These are phyloP conservation scores for Epichloe aotearoae DNA, from an alignment of 2,329 filamentous ascomycete genomes.

Conservation along the genomic window DNA sequence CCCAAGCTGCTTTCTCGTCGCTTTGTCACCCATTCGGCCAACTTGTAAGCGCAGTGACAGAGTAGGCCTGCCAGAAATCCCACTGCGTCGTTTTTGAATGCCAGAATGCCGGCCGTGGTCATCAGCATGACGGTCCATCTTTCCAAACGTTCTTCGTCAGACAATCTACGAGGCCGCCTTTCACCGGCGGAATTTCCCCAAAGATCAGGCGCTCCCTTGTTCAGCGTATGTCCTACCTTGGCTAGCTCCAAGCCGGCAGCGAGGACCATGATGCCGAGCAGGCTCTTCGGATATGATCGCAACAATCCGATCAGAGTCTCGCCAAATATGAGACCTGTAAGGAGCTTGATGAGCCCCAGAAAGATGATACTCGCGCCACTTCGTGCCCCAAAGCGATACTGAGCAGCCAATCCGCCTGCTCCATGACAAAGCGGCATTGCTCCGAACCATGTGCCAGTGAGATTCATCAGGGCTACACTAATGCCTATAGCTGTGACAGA, in stretches of 20 bases:
- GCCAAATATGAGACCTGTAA: slow-evolving; percentile 64
- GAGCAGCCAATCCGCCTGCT: slow-evolving; percentile 77
- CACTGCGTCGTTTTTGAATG: slow-evolving; percentile 80
- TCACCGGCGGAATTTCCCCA: slow-evolving; percentile 39
- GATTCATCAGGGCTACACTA: slow-evolving; percentile 74
- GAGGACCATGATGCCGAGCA: slow-evolving; percentile 80
- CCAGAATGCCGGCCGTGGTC: slow-evolving; percentile 68
- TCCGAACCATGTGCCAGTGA: slow-evolving; percentile 79
- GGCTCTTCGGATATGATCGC: slow-evolving; percentile 55
- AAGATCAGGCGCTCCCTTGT: slow-evolving; percentile 52
- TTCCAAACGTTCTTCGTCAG: slow-evolving; percentile 55
- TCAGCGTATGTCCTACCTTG: slow-evolving; percentile 72
- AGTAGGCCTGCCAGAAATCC: slow-evolving; percentile 74
- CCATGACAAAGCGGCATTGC: slow-evolving; percentile 95
- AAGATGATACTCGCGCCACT: slow-evolving; percentile 75
- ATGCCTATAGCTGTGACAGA: slow-evolving; percentile 65
- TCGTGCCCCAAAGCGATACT: slow-evolving; percentile 82
- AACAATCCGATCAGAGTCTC: slow-evolving; percentile 61
- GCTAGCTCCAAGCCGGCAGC: slow-evolving; percentile 80
- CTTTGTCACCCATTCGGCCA: slow-evolving; percentile 29
- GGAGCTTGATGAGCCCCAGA: slow-evolving; percentile 61
- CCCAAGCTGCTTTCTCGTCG: slow-evolving; percentile 15
- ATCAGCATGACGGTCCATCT: slow-evolving; percentile 85
- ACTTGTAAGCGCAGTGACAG: slow-evolving; percentile 57
- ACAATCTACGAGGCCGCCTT: slow-evolving; percentile 38